Conservation (phyloP, 2,329 filamentous ascomycete species). For the Xylariaceae sp. region DNA sequence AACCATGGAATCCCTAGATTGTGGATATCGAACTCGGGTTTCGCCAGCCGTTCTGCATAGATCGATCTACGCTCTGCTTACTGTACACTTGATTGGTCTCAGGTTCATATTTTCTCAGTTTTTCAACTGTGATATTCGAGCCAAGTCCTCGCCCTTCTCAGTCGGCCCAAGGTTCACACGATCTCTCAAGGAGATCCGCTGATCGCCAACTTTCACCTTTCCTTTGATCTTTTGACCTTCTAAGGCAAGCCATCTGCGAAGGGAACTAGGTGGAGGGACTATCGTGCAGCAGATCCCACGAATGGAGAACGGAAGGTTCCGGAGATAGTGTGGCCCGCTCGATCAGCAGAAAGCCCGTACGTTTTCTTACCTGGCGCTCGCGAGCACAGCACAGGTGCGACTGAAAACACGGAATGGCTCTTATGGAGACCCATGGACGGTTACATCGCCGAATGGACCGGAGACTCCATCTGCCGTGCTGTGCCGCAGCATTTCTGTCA, state of each 20-base stretch:
- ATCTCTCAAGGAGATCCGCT: slow-evolving; percentile 7
- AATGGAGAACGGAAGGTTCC: neutral
- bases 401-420: neutral
- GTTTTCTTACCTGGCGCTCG: slow-evolving; percentile 9
- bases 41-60: slow-evolving; percentile 2
- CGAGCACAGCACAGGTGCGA: slow-evolving; percentile 12
- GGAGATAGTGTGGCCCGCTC: slow-evolving; percentile 17
- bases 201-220: neutral
- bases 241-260: neutral
- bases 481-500: neutral
- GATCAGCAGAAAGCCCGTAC: slow-evolving; percentile 19
- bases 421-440: neutral
- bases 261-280: slow-evolving; percentile 4
- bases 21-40: slow-evolving; percentile 1
- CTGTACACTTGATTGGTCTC: slow-evolving; percentile 27
- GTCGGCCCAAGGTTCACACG: neutral
- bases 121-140: slow-evolving; percentile 7
- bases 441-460: slow-evolving; percentile 11
- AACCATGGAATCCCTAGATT: slow-evolving; percentile 6
- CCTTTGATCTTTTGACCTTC: neutral
- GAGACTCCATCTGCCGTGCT: neutral
- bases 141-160: slow-evolving; percentile 19
- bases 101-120: neutral
- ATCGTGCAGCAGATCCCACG: neutral
- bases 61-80: slow-evolving; percentile 3